These are phyloP conservation scores for Euphrasia confusa DNA, from an alignment of 257 asterid genomes.

Conservation along the genomic window DNA sequence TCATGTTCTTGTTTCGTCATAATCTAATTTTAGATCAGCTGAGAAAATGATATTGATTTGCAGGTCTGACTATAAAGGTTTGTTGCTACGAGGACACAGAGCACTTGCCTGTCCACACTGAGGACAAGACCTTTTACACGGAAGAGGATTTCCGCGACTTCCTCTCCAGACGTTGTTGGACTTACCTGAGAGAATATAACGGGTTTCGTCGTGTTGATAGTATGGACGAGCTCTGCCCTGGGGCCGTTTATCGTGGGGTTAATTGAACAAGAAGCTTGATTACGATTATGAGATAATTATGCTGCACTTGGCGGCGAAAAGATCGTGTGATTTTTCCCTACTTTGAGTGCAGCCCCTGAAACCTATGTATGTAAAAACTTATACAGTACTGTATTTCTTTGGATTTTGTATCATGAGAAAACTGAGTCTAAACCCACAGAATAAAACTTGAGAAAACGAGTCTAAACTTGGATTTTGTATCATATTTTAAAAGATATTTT, in stretches of 20 bases:
- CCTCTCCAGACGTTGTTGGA: conserved; percentile 53
- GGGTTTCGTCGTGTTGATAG: conserved; percentile 43
- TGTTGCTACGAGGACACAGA: conserved; percentile 48
- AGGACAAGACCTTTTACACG: conserved; percentile 51
- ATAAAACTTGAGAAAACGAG: too few relatives aligned
- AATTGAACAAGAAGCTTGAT: background rate
- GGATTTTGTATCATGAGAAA: too few relatives aligned
- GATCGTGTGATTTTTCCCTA: too few relatives aligned
- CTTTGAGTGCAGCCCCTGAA: too few relatives aligned
- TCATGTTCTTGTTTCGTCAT: too few relatives aligned
- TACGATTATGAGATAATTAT: too few relatives aligned
- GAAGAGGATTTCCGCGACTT: conserved; percentile 52
- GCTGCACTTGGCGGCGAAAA: too few relatives aligned
- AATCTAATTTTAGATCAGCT: background rate
- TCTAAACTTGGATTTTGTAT: too few relatives aligned
- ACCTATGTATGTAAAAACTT: too few relatives aligned
- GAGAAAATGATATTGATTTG: background rate
- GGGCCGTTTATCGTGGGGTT: conserved; percentile 51
- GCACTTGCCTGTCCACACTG: conserved; percentile 48
- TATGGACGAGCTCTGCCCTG: conserved; percentile 62
- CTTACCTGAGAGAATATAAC: conserved; percentile 50
- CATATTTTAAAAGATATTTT: too few relatives aligned
- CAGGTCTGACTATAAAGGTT: conserved; percentile 53
- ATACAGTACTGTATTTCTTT: too few relatives aligned
- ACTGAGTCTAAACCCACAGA: too few relatives aligned